Evolutionary conservation across 1,139 yeast species (phyloP).

Genomic region (Magnusiomyces fungicola): DNA sequence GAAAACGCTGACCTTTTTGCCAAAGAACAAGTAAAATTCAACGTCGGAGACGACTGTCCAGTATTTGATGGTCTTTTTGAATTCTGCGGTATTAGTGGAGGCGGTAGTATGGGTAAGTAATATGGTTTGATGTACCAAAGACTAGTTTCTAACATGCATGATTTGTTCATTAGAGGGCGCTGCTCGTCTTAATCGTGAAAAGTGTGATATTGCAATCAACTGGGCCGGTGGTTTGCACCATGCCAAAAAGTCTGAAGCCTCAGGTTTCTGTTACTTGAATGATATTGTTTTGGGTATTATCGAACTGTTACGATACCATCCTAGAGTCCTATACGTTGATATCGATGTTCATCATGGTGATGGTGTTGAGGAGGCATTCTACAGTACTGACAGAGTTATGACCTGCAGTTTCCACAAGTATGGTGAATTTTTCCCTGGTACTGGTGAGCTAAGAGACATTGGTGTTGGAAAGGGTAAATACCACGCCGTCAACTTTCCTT

Average conservation of each 20-base stretch:
- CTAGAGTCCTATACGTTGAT: slow-evolving; percentile 88
- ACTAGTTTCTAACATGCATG: not conserved
- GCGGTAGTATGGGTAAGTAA: slow-evolving; percentile 70
- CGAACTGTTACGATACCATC: slow-evolving; percentile 74
- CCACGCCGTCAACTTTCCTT: slow-evolving; percentile 85
- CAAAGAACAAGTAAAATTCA: slow-evolving; percentile 57
- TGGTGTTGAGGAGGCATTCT: slow-evolving; percentile 97
- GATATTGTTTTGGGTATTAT: slow-evolving; percentile 87
- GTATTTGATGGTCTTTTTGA: slow-evolving; percentile 93
- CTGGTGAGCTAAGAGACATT: slow-evolving; percentile 79
- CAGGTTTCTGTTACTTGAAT: slow-evolving; percentile 92
- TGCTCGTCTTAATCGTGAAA: slow-evolving; percentile 70
- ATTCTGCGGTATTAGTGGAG: slow-evolving; percentile 88
- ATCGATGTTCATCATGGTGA: slow-evolving; percentile 97
- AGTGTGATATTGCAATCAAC: slow-evolving; percentile 91
- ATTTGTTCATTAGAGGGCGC: slow-evolving; percentile 93
- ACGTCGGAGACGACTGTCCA: slow-evolving; percentile 97
- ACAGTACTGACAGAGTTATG: slow-evolving; percentile 92
- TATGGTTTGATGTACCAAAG: not conserved
- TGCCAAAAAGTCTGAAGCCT: slow-evolving; percentile 89
- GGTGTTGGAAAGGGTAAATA: slow-evolving; percentile 86
- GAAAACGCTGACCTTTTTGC: slow-evolving; percentile 58
- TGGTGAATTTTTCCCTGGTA: slow-evolving; percentile 95
- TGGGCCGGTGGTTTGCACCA: slow-evolving; percentile 98
- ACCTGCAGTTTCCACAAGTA: slow-evolving; percentile 92